These are phyloP conservation scores for Penicillium sclerotiorum DNA, from an alignment of 2,329 filamentous ascomycete genomes.

Conservation along the genomic window DNA sequence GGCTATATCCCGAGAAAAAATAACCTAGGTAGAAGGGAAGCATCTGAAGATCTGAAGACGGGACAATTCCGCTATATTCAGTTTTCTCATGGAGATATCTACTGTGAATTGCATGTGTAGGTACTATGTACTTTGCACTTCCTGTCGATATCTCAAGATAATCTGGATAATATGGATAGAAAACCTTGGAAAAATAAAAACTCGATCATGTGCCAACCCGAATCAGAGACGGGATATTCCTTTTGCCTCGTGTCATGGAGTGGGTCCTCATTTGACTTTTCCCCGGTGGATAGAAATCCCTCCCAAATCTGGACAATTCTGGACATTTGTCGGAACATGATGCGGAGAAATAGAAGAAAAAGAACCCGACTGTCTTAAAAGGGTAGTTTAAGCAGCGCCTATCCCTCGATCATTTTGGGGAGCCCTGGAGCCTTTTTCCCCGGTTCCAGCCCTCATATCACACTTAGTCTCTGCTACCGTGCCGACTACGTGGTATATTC, in stretches of 20 bases:
- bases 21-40: neutral
- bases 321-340: neutral
- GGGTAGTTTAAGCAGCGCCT: conserved; percentile 17
- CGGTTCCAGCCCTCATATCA: neutral
- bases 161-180: neutral
- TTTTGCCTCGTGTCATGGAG: conserved; percentile 18
- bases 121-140: no score
- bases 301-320: neutral
- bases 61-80: no score
- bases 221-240: conserved; percentile 12
- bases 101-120: no score
- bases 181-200: neutral
- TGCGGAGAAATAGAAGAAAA: conserved; percentile 8
- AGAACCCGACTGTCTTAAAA: conserved; percentile 16
- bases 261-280: conserved; percentile 12
- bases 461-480: neutral
- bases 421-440: neutral
- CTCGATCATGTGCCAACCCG: conserved; percentile 2
- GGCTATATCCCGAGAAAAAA: conserved; percentile 10
- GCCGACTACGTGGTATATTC: conserved; percentile 3
- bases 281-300: conserved; percentile 13
- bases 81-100: no score
- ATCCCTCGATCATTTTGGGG: no score
- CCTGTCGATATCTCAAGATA: no score
- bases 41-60: no score